Evolutionary conservation across 441 rosid species (phyloP).

Genomic region (Euphorbia schlechtendalii): DNA sequence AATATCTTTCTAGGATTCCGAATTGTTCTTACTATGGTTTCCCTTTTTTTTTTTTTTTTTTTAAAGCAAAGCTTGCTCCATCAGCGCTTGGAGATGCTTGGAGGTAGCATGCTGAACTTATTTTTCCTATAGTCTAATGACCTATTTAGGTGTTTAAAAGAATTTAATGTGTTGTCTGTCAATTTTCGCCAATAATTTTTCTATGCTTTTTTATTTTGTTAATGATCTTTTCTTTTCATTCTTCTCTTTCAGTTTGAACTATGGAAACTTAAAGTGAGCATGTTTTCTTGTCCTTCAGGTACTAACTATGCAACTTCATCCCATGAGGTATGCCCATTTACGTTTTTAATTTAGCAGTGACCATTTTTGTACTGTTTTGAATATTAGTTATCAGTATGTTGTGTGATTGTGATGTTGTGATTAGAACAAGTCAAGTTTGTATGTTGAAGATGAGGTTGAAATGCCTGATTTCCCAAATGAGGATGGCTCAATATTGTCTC

Average conservation of each 20-base stretch:
- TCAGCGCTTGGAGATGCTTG: constrained; percentile 54
- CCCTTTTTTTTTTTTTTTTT: neutral
- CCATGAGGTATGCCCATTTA: constrained; percentile 32
- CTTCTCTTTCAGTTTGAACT: neutral
- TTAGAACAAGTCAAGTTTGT: constrained; percentile 28
- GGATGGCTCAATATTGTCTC: constrained; percentile 22
- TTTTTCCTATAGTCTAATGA: neutral
- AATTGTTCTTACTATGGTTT: constrained; percentile 1
- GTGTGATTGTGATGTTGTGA: constrained; percentile 12
- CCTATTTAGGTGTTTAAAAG: neutral
- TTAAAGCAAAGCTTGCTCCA: constrained; percentile 52
- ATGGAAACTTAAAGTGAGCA: neutral
- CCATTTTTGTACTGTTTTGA: constrained; percentile 1
- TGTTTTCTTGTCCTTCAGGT: constrained; percentile 23
- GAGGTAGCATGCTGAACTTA: constrained; percentile 32
- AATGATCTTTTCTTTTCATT: neutral
- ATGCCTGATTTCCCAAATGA: constrained; percentile 57
- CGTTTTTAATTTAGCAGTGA: neutral
- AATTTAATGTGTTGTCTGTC: neutral
- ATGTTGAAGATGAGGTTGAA: constrained; percentile 51
- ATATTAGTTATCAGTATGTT: constrained; percentile 11
- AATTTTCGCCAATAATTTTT: neutral
- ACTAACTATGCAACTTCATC: constrained; percentile 12
- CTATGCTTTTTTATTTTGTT: neutral
- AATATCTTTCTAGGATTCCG: neutral